Evolutionary conservation across 129 eudicot genomes (phyloP).

Genomic region (Tagetes erecta): DNA sequence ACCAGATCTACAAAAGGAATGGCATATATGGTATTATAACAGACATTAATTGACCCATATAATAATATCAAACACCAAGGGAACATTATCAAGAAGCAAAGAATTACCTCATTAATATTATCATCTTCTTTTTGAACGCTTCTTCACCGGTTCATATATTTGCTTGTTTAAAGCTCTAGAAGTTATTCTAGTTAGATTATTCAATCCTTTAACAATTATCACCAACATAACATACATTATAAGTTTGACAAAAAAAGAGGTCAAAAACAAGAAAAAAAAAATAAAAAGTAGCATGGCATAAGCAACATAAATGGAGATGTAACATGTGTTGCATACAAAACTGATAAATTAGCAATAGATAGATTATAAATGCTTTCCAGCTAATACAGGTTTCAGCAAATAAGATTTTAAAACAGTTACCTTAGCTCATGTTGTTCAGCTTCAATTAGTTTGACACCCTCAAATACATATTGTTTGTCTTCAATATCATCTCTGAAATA

Average conservation of each 20-base stretch:
- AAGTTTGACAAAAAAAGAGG: neutral
- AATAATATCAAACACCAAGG: constrained; percentile 13
- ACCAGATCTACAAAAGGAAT: neutral
- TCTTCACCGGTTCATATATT: constrained; percentile 75
- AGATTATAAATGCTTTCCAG: neutral
- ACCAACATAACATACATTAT: neutral
- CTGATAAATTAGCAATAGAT: neutral
- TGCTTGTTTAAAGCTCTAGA: constrained; percentile 29
- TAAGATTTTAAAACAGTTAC: constrained; percentile 34
- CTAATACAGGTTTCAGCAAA: neutral
- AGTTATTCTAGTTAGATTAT: neutral
- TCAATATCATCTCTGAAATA: constrained; percentile 82
- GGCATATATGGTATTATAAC: neutral
- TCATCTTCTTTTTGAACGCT: constrained; percentile 79
- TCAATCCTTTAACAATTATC: neutral
- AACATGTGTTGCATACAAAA: too few relatives aligned
- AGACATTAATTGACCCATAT: neutral
- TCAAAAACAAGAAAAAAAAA: neutral
- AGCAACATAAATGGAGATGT: neutral
- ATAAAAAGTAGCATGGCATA: neutral
- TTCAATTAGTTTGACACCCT: constrained; percentile 64
- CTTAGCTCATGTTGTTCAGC: constrained; percentile 69
- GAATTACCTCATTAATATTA: constrained; percentile 59
- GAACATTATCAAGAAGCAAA: neutral
- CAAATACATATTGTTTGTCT: constrained; percentile 87